These are phyloP conservation scores for Cadophora sp. DNA, from an alignment of 2,329 filamentous ascomycete genomes.

Conservation along the genomic window DNA sequence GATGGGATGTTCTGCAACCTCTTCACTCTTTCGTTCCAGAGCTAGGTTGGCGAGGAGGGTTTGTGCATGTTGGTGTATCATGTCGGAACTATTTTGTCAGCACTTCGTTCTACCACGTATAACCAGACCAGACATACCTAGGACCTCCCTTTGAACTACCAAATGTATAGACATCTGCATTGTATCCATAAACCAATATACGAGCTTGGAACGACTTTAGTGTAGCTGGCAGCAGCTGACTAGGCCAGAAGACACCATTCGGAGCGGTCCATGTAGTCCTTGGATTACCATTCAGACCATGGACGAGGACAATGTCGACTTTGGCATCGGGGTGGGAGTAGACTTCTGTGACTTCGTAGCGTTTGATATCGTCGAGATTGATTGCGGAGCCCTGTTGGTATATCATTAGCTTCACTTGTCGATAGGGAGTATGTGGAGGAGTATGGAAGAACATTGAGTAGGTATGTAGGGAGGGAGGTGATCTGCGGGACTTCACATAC, in stretches of 20 bases:
- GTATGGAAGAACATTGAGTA: too few species aligned
- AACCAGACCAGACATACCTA: conserved; percentile 28
- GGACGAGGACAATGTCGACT: conserved; percentile 73
- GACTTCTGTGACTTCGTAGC: conserved; percentile 65
- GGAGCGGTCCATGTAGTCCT: conserved; percentile 66
- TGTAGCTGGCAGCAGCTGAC: conserved; percentile 68
- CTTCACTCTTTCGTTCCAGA: conserved; percentile 65
- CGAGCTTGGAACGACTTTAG: conserved; percentile 65
- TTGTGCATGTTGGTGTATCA: conserved; percentile 74
- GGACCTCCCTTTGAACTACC: conserved; percentile 53
- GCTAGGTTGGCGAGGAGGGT: conserved; percentile 68
- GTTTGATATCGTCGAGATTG: conserved; percentile 53
- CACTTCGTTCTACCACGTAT: background rate
- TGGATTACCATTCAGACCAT: conserved; percentile 72
- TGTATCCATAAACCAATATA: conserved; percentile 76
- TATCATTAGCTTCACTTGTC: background rate
- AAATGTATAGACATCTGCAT: conserved; percentile 66
- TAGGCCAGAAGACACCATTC: conserved; percentile 70
- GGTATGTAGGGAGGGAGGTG: too few species aligned
- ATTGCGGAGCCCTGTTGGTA: conserved; percentile 54
- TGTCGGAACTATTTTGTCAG: conserved; percentile 60
- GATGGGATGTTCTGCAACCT: conserved; percentile 67
- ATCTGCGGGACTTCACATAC: conserved; percentile 26
- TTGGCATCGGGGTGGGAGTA: conserved; percentile 65
- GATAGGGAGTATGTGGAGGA: too few species aligned